Base-by-base conservation (phyloP, 108 stramenopile species). In the Nitzschia sp. region DNA sequence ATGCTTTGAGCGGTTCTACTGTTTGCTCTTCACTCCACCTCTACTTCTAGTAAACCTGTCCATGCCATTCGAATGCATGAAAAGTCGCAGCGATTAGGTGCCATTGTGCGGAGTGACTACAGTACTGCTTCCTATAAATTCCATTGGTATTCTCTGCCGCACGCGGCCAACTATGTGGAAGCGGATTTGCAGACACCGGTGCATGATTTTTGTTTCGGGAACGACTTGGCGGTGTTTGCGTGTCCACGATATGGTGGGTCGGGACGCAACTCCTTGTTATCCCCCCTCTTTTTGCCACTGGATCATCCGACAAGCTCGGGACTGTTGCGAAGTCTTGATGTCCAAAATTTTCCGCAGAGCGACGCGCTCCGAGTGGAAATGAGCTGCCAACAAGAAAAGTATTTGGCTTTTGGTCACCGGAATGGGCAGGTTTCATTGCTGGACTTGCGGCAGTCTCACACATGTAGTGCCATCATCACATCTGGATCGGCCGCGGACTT, bases 391-490 rank as follows among this genome's bases (percentile, higher is more conserved):
- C 47, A 76, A 17, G 75, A 76, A 46, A 68, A 68, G 28, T 35
- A 45, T 23, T 1, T 76, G 22, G 75, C 53, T 29, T 76, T 76
- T 76, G 75, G 75, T 25, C 75, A 76, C 38, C 66, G 75, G 15
- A 76, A 76, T 46, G 75, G 75, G 3, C 67, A 63, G 48, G 67
- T 76, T 8, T 76, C 75, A 1, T n/a, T 76, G 29, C 61, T 76
- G 60, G 75, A 76, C 33, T 45, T 69, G 52, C 48, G 75, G 26
- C 65, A 62, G 31, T 63, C 66, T 2, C 22, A 32, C 3, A 56
- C 61, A 3, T 50, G 66, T 55, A 44, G 46, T 45, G 36, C 67
- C 48, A 76, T 69, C 28, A 33, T 69, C 17, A 38, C 75, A 62
- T 19, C 33, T 35, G 45, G 58, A 19, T 52, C 32, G 15, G 11